These are phyloP conservation scores for Trichoderma simmonsii DNA, from an alignment of 2,329 filamentous ascomycete species.

Conservation along the genomic window DNA sequence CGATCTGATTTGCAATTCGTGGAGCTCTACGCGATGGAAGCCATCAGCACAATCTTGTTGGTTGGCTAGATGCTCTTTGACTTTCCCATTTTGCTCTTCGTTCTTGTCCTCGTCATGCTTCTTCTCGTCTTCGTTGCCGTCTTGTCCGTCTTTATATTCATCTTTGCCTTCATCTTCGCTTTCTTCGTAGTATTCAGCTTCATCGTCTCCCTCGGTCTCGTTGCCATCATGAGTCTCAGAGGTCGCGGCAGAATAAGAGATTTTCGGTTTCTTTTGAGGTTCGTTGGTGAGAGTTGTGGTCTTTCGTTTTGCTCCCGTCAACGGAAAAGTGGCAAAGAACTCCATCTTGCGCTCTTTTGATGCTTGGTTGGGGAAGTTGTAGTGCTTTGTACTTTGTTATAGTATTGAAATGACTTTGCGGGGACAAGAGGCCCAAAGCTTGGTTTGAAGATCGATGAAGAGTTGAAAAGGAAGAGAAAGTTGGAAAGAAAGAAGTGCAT, in stretches of 20 bases:
- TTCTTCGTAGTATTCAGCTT: no score
- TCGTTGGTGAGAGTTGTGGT: neutral
- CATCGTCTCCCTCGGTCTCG: no score
- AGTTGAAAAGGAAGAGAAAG: neutral
- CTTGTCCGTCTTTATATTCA: neutral
- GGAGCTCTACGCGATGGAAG: neutral
- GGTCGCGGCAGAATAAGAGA: neutral
- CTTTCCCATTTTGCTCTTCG: no score
- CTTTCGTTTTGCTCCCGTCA: neutral
- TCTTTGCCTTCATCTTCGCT: neutral
- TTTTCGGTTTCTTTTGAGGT: neutral
- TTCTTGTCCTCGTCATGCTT: no score
- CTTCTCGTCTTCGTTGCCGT: neutral
- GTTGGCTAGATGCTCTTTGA: neutral
- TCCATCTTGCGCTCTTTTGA: neutral
- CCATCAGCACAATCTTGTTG: neutral
- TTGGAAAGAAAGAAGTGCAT: neutral
- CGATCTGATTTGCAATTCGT: neutral
- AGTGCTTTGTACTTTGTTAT: neutral
- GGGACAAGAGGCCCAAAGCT: neutral
- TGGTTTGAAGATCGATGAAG: neutral
- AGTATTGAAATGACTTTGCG: neutral
- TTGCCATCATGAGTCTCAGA: neutral
- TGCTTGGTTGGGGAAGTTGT: neutral
- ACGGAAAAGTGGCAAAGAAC: neutral